Conservation (phyloP, 164 flowering plant genomes). For the Annona cherimola region DNA sequence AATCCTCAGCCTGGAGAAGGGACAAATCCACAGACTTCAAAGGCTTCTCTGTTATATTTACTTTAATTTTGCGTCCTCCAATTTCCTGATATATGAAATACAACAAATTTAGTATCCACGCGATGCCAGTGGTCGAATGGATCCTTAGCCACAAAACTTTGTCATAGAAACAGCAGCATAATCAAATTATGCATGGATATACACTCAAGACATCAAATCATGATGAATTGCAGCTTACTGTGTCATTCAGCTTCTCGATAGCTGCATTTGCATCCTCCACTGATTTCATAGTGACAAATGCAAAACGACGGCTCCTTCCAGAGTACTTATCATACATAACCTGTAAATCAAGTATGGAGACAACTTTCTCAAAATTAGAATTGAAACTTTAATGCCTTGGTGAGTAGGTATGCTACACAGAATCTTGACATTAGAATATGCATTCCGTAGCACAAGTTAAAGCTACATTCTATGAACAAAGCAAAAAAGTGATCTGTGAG, state of each 20-base stretch:
- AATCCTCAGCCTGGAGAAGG: conserved; percentile 63
- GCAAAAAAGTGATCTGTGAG: not conserved
- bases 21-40: conserved; percentile 34
- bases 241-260: conserved; percentile 77
- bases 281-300: conserved; percentile 84
- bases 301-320: conserved; percentile 86
- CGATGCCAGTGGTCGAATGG: not conserved
- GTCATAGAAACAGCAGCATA: not conserved
- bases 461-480: not conserved
- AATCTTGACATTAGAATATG: not conserved
- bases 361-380: not conserved
- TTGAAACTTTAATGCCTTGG: not conserved
- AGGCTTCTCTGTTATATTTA: conserved; percentile 87
- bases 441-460: not conserved
- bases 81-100: conserved; percentile 47
- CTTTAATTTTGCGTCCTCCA: conserved; percentile 85
- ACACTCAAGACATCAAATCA: not conserved
- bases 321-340: conserved; percentile 94
- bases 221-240: conserved; percentile 37
- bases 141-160: not conserved
- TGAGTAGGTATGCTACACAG: not conserved
- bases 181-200: not conserved
- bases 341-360: conserved; percentile 25
- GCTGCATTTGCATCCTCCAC: conserved; percentile 86
- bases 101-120: conserved; percentile 3